Evolutionary conservation across 129 eudicot species (phyloP).

Genomic region (carrot (Daucus carota)): DH1_v3.0 NC_030386.2:32224001-32224500

Average conservation of each 20-base stretch:
- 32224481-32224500: neutral
- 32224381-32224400: constrained; percentile 19
- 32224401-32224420: constrained; percentile 50
- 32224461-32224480: neutral
- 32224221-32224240: neutral
- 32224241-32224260: neutral
- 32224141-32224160: neutral
- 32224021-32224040: too few relatives aligned
- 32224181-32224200: neutral
- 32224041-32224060: too few relatives aligned
- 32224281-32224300: neutral
- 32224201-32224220: neutral
- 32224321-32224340: constrained; percentile 31
- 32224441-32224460: neutral
- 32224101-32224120: neutral
- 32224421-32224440: constrained; percentile 9
- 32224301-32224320: constrained; percentile 39
- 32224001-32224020: too few relatives aligned
- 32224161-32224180: neutral
- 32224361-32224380: constrained; percentile 19
- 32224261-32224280: neutral
- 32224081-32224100: neutral
- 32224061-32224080: neutral
- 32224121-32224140: neutral
- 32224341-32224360: constrained; percentile 34